These are phyloP conservation scores for Acanthamoeba sp. DNA, from an alignment of 208 protist genomes.

Conservation along the genomic window DNA sequence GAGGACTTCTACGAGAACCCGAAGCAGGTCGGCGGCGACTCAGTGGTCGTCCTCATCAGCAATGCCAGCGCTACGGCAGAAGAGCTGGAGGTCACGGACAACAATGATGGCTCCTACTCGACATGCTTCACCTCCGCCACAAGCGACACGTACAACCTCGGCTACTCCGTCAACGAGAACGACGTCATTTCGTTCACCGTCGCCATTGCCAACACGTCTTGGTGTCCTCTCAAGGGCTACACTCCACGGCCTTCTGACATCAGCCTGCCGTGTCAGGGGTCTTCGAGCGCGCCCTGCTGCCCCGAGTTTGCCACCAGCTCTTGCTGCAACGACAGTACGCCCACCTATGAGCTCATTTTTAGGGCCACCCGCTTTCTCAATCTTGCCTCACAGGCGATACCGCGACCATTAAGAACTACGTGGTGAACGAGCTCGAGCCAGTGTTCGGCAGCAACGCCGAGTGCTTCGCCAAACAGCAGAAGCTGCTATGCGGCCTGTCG, in stretches of 20 bases:
- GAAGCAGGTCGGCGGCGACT: conserved; percentile 32
- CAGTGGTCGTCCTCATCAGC: neutral
- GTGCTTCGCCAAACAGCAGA: conserved; percentile 30
- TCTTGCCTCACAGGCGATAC: conserved; percentile 7
- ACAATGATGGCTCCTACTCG: conserved; percentile 48
- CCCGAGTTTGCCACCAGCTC: neutral
- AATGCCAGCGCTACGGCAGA: neutral
- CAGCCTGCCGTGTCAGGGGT: neutral
- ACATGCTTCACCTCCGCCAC: conserved; percentile 15
- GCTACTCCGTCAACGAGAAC: conserved; percentile 61
- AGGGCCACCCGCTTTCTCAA: neutral
- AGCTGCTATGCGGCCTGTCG: conserved; percentile 50
- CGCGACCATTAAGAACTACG: conserved; percentile 20
- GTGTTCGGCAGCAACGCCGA: neutral
- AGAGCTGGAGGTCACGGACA: neutral
- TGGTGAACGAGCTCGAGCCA: neutral
- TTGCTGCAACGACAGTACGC: conserved; percentile 64
- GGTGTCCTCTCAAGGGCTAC: conserved; percentile 57
- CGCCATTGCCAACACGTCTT: conserved; percentile 5
- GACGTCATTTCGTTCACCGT: conserved; percentile 34
- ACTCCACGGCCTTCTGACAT: neutral
- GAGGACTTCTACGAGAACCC: conserved; percentile 69
- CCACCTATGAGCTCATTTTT: too few species aligned
- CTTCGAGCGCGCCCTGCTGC: neutral
- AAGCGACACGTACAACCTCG: conserved; percentile 12